Evolutionary conservation across 768 basidiomycete species (phyloP).

Genomic region (Xerocomellus dryophilus): DNA sequence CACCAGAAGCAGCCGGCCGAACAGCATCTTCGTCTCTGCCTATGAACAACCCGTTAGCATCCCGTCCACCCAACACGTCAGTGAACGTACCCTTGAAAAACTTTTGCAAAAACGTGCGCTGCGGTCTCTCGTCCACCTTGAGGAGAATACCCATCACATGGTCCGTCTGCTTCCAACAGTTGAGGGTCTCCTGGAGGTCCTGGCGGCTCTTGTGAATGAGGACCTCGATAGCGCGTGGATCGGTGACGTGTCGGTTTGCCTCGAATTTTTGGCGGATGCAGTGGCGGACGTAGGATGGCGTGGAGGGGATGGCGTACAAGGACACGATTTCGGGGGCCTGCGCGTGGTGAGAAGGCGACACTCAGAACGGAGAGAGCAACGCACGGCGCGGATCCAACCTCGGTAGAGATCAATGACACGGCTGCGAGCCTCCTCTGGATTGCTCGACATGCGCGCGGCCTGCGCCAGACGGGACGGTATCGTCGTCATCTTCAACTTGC

Average conservation of each 20-base stretch:
- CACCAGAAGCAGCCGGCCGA: constrained; percentile 60
- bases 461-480: constrained; percentile 89
- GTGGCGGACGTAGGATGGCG: constrained; percentile 74
- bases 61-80: background rate
- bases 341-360: background rate
- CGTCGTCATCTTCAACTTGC: constrained; percentile 56
- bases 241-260: constrained; percentile 75
- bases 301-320: constrained; percentile 78
- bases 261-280: constrained; percentile 87
- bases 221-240: constrained; percentile 80
- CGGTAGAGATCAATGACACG: constrained; percentile 80
- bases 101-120: constrained; percentile 71
- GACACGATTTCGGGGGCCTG: constrained; percentile 90
- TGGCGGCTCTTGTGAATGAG: constrained; percentile 79
- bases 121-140: constrained; percentile 43
- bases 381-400: constrained; percentile 88
- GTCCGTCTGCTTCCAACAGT: constrained; percentile 88
- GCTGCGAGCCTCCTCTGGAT: constrained; percentile 56
- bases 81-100: constrained; percentile 72
- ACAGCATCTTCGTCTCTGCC: constrained; percentile 75
- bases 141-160: constrained; percentile 74
- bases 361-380: constrained; percentile 28
- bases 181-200: constrained; percentile 94
- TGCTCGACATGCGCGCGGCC: constrained; percentile 56
- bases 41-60: constrained; percentile 25